Conservation (phyloP, 1,284 basidiomycete species). For the Neotropicomus parvogracilis region DNA sequence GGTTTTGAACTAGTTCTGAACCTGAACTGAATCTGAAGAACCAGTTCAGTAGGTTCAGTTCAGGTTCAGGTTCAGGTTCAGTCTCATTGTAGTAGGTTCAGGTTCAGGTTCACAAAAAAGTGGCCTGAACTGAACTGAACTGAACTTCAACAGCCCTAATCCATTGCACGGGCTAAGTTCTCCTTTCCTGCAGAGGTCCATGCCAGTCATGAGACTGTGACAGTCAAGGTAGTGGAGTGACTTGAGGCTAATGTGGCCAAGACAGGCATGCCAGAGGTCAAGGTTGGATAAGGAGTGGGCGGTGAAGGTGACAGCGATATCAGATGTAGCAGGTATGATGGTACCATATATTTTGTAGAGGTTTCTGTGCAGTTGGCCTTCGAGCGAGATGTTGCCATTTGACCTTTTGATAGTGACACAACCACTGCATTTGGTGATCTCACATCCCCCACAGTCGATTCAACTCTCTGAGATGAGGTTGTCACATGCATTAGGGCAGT, state of each 20-base stretch:
- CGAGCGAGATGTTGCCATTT: neutral
- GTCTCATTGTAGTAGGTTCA: too few relatives aligned
- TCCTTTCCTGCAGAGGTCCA: constrained; percentile 3
- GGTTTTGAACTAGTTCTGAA: too few relatives aligned
- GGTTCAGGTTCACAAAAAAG: too few relatives aligned
- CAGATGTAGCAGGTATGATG: too few relatives aligned
- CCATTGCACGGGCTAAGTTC: constrained; percentile 7
- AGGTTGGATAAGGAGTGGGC: too few relatives aligned
- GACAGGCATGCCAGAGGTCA: constrained; percentile 4
- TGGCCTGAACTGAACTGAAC: too few relatives aligned
- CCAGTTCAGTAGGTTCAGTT: too few relatives aligned
- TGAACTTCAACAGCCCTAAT: too few relatives aligned
- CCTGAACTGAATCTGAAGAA: too few relatives aligned
- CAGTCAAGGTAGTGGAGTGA: neutral
- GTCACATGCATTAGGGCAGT: constrained; percentile 10
- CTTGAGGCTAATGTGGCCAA: constrained; percentile 10
- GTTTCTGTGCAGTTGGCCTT: neutral
- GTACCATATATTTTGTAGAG: neutral
- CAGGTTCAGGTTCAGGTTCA: too few relatives aligned
- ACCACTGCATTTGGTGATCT: neutral
- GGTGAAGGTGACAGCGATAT: too few relatives aligned
- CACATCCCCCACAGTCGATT: constrained; percentile 2
- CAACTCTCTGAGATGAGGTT: constrained; percentile 15
- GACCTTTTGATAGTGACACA: neutral
- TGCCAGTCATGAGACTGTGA: constrained; percentile 6